Percentiles rank a stretch among this genome's conserved stretches.
These are phyloP conservation scores for Hymenoscyphus repandus DNA, from an alignment of 2,329 filamentous ascomycete genomes.

Conservation along the genomic window DNA sequence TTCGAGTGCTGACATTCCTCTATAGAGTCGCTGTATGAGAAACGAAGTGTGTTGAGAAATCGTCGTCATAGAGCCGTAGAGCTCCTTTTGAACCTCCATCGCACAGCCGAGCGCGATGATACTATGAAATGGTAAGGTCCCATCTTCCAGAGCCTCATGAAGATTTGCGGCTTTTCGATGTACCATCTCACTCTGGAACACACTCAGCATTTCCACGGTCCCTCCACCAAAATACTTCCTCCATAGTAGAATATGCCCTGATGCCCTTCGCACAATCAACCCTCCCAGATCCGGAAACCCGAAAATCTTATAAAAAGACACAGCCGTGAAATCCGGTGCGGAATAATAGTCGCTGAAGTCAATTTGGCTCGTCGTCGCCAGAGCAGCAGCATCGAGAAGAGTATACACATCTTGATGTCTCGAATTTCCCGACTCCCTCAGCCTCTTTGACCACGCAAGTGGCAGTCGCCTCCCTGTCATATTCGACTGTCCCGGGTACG, in stretches of 20 bases:
- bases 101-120: slow-evolving; percentile 78
- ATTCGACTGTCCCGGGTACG: slow-evolving; percentile 70
- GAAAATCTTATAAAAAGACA: slow-evolving; percentile 95
- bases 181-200: slow-evolving; percentile 69
- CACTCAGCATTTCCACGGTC: slow-evolving; percentile 83
- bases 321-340: slow-evolving; percentile 75
- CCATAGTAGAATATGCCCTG: slow-evolving; percentile 56
- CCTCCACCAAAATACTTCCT: slow-evolving; percentile 87
- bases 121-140: slow-evolving; percentile 82
- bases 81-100: slow-evolving; percentile 57
- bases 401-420: slow-evolving; percentile 47
- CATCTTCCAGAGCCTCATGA: slow-evolving; percentile 82
- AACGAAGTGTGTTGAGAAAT: slow-evolving; percentile 67
- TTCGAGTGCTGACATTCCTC: slow-evolving; percentile 50
- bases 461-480: slow-evolving; percentile 62
- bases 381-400: slow-evolving; percentile 79
- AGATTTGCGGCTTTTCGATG: slow-evolving; percentile 69
- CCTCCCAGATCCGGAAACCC: slow-evolving; percentile 88
- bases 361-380: slow-evolving; percentile 70
- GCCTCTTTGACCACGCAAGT: slow-evolving; percentile 55
- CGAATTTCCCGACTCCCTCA: slow-evolving; percentile 35
- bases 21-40: slow-evolving; percentile 54
- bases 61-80: slow-evolving; percentile 66
- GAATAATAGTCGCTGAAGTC: slow-evolving; percentile 56
- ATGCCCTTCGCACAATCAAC: slow-evolving; percentile 69